phyloP scores from a whole-genome alignment of 805 yeast genomes.

The Wickerhamomyces xylosicus region DNA sequence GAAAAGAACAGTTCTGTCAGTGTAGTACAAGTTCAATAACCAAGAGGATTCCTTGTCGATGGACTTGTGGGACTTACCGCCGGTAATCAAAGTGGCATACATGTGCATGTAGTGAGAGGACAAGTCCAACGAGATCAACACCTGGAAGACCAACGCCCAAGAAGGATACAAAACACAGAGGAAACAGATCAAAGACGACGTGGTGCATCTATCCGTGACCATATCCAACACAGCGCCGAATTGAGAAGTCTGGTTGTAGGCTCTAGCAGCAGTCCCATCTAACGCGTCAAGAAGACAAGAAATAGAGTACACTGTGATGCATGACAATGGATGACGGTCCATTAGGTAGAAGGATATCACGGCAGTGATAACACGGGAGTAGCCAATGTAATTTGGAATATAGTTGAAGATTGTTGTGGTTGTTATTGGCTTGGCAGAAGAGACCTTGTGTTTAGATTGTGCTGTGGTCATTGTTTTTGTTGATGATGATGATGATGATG shows the following conservation, averaged over 20 bases:
- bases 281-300: slow-evolving; percentile 92
- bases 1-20: slow-evolving; percentile 74
- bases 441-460: neutral
- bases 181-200: slow-evolving; percentile 85
- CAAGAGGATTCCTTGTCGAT: slow-evolving; percentile 62
- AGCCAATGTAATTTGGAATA: slow-evolving; percentile 90
- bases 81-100: slow-evolving; percentile 84
- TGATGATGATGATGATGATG: neutral
- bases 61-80: slow-evolving; percentile 75
- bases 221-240: slow-evolving; percentile 97
- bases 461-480: neutral
- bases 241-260: slow-evolving; percentile 76
- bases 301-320: slow-evolving; percentile 68
- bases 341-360: slow-evolving; percentile 70
- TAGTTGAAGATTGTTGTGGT: slow-evolving; percentile 55
- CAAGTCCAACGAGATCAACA: slow-evolving; percentile 73
- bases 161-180: slow-evolving; percentile 71
- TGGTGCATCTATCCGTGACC: slow-evolving; percentile 98
- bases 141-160: slow-evolving; percentile 54
- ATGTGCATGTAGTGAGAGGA: slow-evolving; percentile 97
- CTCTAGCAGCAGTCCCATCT: slow-evolving; percentile 93
- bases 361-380: slow-evolving; percentile 74
- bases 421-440: slow-evolving; percentile 18
- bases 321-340: slow-evolving; percentile 74
- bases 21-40: slow-evolving; percentile 77